Conservation (phyloP, 1,284 basidiomycete genomes). For the Ceratorhiza oryzae-sativae region DNA sequence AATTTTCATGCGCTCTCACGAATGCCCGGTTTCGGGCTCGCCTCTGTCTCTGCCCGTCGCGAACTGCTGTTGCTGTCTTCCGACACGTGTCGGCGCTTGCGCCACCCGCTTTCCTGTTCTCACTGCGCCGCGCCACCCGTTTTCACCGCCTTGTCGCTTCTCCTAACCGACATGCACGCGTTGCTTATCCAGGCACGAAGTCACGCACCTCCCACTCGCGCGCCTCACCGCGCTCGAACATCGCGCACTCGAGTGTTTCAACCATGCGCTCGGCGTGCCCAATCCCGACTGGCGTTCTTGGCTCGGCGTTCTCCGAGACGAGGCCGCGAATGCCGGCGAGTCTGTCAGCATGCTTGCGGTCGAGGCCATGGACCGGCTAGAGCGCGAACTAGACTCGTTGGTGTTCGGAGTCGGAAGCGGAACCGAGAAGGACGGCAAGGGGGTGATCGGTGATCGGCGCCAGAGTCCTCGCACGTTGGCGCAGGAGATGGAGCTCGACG, state of each 20-base stretch:
- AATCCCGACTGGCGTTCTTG: slow-evolving; percentile 37
- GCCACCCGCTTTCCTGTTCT: not conserved
- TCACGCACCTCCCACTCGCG: slow-evolving; percentile 38
- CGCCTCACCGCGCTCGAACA: slow-evolving; percentile 39
- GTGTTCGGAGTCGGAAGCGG: not conserved
- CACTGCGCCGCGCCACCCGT: not conserved
- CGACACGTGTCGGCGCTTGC: not conserved
- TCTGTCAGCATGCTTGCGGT: slow-evolving; percentile 3
- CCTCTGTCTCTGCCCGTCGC: not conserved
- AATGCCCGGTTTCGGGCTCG: not conserved
- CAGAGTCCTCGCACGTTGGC: not conserved
- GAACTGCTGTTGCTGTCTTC: not conserved
- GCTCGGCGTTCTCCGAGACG: slow-evolving; percentile 36
- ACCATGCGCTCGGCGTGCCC: slow-evolving; percentile 37
- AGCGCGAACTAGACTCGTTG: not conserved
- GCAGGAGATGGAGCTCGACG: slow-evolving; percentile 25
- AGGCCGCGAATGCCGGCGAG: slow-evolving; percentile 1
- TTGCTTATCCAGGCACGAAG: slow-evolving; percentile 38
- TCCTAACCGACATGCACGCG: no score
- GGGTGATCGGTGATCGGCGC: slow-evolving; percentile 26
- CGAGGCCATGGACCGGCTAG: slow-evolving; percentile 21
- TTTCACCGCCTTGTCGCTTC: not conserved
- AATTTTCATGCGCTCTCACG: not conserved
- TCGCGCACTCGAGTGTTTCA: slow-evolving; percentile 39
- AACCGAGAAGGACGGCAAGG: not conserved